Evolutionary conservation across 306 rosid genomes (phyloP).

Genomic region (Quercus gilva): DNA sequence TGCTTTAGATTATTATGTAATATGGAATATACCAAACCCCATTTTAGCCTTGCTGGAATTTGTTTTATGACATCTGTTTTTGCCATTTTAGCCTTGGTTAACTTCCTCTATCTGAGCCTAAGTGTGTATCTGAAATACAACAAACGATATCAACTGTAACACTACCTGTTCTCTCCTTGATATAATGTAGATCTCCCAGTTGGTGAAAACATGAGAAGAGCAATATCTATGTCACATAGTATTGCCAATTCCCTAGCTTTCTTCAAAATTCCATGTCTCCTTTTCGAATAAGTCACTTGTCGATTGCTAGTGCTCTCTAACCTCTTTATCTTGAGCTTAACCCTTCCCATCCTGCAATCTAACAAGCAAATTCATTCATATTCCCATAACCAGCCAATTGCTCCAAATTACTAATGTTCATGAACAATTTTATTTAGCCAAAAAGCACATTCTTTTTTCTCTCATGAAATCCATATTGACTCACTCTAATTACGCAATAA

Average conservation of each 20-base stretch:
- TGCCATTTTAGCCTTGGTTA: neutral
- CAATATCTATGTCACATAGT: conserved; percentile 62
- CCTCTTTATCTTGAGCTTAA: conserved; percentile 74
- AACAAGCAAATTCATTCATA: conserved; percentile 12
- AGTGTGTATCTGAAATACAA: neutral
- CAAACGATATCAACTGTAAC: neutral
- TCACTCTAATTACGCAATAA: conserved; percentile 20
- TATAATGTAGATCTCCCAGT: conserved; percentile 58
- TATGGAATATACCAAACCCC: neutral
- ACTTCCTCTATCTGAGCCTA: neutral
- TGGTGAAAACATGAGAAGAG: conserved; percentile 85
- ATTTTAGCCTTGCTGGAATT: neutral
- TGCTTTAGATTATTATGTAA: neutral
- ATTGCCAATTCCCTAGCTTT: conserved; percentile 75
- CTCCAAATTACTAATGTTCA: conserved; percentile 1
- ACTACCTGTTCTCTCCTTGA: conserved; percentile 71
- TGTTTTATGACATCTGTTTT: neutral
- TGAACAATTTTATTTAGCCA: neutral
- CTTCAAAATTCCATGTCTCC: conserved; percentile 71
- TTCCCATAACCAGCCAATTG: neutral
- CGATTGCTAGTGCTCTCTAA: conserved; percentile 69
- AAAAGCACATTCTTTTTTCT: neutral
- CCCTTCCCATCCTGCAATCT: conserved; percentile 79
- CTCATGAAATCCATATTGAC: conserved; percentile 4
- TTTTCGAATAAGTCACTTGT: conserved; percentile 68